Base-by-base conservation (phyloP, 306 rosid species). In the Lupinus albus region DNA sequence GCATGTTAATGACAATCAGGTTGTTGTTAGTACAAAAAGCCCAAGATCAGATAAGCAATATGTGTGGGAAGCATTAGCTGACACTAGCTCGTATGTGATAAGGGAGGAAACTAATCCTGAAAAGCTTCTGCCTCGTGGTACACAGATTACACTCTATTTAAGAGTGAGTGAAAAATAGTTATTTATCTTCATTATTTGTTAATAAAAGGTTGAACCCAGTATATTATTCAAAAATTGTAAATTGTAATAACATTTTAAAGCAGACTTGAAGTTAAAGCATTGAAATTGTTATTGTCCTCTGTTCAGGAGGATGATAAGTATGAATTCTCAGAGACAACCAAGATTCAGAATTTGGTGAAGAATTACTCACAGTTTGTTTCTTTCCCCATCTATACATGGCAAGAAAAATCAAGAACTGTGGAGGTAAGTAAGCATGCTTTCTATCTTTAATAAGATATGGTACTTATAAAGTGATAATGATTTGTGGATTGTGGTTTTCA, bases 311-410 rank as follows among this genome's bases (percentile, higher is more conserved):
- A 93, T 79, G 99, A 94, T 83, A 93, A 93, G 77, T 90, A 88
- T 79, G 99, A 94, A 67, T 94, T 94, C 84, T 72, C 96, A 12
- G 99, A 94, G 80, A 88, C 99, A 0, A 55, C 86, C 46, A 86
- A 72, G 81, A 84, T 94, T 80, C 96, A 91, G 83, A 76, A 82
- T 84, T 81, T 94, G 87, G 99, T 94, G 76, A 91, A 91, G 83
- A 94, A 94, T 74, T 94, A 94, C 82, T 94, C 99, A 5, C 99
- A 91, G 74, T 94, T 94, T 73, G 96, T 94, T 72, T 94, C 99
- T 68, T 91, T 94, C 83, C 99, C 99, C 46, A 94, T 94, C 70
- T 94, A 72, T 44, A 91, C 97, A 54, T 94, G 99, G 99, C 88
- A 86, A 79, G 99, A 94, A 79, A 94, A 94, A 50, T 85, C 99